These are phyloP conservation scores for Paecilomyces fulvus DNA, from an alignment of 2,329 filamentous ascomycete genomes.

Conservation along the genomic window DNA sequence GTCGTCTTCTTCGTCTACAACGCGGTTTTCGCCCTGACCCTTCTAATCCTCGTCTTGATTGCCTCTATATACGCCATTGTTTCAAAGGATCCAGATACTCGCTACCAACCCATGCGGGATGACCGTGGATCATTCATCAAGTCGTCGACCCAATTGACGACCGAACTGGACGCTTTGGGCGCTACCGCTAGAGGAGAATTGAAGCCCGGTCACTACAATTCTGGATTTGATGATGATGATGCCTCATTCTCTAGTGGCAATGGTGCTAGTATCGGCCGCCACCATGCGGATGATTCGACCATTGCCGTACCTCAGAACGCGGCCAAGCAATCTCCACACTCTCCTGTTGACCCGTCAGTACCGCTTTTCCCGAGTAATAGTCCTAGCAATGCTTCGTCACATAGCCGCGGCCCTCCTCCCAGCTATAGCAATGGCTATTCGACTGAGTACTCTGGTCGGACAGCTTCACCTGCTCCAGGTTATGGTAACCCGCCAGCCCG, in stretches of 20 bases:
- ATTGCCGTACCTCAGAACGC: slow-evolving; percentile 17
- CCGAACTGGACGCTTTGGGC: slow-evolving; percentile 82
- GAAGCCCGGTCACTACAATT: slow-evolving; percentile 51
- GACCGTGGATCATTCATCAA: slow-evolving; percentile 97
- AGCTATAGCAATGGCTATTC: slow-evolving; percentile 12
- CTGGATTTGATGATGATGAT: slow-evolving; percentile 64
- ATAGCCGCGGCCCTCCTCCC: slow-evolving; percentile 33
- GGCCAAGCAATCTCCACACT: slow-evolving; percentile 36
- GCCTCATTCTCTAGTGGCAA: slow-evolving; percentile 54
- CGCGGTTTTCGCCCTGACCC: slow-evolving; percentile 70
- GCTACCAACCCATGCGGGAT: slow-evolving; percentile 94
- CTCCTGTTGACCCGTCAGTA: slow-evolving; percentile 40
- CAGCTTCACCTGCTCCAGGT: slow-evolving; percentile 25
- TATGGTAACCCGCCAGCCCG: slow-evolving; percentile 26
- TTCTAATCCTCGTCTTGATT: slow-evolving; percentile 73
- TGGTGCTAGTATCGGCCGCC: slow-evolving; percentile 42
- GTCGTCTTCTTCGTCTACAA: slow-evolving; percentile 85
- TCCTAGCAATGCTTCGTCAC: slow-evolving; percentile 28
- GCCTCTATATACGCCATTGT: slow-evolving; percentile 71
- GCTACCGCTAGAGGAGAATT: slow-evolving; percentile 77
- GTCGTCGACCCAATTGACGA: slow-evolving; percentile 76
- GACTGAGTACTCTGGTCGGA: slow-evolving; percentile 11
- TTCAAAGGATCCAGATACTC: slow-evolving; percentile 87
- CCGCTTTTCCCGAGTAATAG: slow-evolving; percentile 39
- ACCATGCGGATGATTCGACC: slow-evolving; percentile 30